Conservation (phyloP, 495 filamentous ascomycete genomes). For the Halenospora varia region DNA sequence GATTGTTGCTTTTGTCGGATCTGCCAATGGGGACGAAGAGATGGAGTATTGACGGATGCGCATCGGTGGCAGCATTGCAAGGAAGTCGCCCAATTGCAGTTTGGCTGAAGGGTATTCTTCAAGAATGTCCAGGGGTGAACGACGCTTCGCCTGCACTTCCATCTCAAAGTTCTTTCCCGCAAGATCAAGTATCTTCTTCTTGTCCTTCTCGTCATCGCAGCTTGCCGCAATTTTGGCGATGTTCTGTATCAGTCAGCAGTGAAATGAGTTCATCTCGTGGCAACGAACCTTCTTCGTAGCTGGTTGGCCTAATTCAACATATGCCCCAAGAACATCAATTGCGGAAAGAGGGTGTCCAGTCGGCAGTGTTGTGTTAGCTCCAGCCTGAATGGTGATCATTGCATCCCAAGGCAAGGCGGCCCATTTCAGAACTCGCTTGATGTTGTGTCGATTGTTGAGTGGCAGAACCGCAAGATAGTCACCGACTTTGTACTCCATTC, state of each 20-base stretch:
- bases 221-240: conserved; percentile 37
- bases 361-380: conserved; percentile 51
- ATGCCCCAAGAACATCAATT: conserved; percentile 58
- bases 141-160: conserved; percentile 51
- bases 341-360: conserved; percentile 54
- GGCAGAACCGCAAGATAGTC: conserved; percentile 76
- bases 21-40: conserved; percentile 65
- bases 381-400: conserved; percentile 40
- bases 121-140: conserved; percentile 62
- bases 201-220: conserved; percentile 32
- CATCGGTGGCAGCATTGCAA: conserved; percentile 69
- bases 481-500: conserved; percentile 63
- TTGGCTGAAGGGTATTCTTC: conserved; percentile 51
- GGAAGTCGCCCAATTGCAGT: conserved; percentile 57
- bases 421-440: conserved; percentile 49
- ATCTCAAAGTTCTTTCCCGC: conserved; percentile 45
- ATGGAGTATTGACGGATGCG: conserved; percentile 75
- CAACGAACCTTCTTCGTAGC: conserved; percentile 44
- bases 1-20: conserved; percentile 55
- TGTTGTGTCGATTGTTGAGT: conserved; percentile 56
- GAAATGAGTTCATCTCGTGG: conserved; percentile 20
- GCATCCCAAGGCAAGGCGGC: conserved; percentile 62
- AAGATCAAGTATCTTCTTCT: conserved; percentile 41
- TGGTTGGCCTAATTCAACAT: conserved; percentile 69
- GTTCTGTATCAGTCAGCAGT: conserved; percentile 36